A percentile compares a stretch with the other conserved stretches of the same genome.
Evolutionary conservation across 78 protist genomes (phyloP).

Genomic region (Guillardia theta): DNA sequence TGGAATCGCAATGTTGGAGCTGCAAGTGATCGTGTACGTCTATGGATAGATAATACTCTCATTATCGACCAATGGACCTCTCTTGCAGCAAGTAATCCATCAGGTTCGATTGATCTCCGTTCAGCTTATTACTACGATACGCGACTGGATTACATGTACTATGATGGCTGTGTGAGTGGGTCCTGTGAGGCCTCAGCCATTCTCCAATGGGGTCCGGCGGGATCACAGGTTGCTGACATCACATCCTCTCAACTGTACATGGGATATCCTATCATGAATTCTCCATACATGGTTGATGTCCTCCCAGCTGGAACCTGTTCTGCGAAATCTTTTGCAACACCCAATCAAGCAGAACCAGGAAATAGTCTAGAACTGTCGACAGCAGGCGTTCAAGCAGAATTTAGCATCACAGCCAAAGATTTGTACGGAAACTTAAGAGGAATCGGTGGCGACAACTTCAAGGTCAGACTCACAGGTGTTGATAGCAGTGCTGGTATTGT

Average conservation of each 20-base stretch:
- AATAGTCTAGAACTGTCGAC: not conserved
- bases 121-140: constrained; percentile 19
- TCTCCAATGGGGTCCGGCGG: not conserved
- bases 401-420: constrained; percentile 5
- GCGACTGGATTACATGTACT: not conserved
- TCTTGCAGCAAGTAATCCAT: not conserved
- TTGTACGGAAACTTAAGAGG: constrained; percentile 21
- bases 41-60: constrained; percentile 39
- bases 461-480: constrained; percentile 3
- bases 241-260: not conserved
- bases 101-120: constrained; percentile 3
- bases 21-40: not conserved
- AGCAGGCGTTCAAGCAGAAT: constrained; percentile 34
- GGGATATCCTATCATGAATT: not conserved
- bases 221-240: not conserved
- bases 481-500: not conserved
- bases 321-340: not conserved
- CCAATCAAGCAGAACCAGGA: not conserved
- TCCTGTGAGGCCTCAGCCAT: not conserved
- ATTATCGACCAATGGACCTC: constrained; percentile 41
- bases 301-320: constrained; percentile 29
- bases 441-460: constrained; percentile 27
- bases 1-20: not conserved
- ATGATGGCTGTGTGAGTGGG: not conserved
- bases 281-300: constrained; percentile 20